A percentile compares a stretch with the other conserved stretches of the same genome.
These are phyloP conservation scores for Elsinoe ampelina DNA, from an alignment of 2,329 filamentous ascomycete species.

Conservation along the genomic window DNA sequence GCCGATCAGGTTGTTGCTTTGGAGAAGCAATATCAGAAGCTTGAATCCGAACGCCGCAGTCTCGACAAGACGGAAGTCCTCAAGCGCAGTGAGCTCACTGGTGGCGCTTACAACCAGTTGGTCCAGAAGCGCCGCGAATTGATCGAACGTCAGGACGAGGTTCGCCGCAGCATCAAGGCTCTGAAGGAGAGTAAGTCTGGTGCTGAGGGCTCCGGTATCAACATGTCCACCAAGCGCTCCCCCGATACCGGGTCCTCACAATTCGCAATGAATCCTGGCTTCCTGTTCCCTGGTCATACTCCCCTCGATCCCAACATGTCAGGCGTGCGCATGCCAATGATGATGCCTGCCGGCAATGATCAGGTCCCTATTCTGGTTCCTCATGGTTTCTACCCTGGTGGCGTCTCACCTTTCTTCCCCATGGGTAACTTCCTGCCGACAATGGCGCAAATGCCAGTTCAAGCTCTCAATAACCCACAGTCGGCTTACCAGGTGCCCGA, in stretches of 20 bases:
- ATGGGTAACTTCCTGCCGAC: not conserved
- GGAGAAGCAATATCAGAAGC: constrained; percentile 29
- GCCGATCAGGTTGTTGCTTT: constrained; percentile 27
- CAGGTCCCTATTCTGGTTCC: not conserved
- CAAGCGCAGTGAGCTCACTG: constrained; percentile 26
- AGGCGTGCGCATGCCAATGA: not conserved
- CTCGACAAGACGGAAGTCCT: constrained; percentile 31
- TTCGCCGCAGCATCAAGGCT: constrained; percentile 28
- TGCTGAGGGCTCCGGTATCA: not conserved
- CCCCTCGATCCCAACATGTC: not conserved
- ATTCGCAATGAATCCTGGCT: constrained; percentile 13
- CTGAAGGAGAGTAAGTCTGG: constrained; percentile 20
- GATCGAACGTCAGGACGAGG: constrained; percentile 25
- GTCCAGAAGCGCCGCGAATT: constrained; percentile 27
- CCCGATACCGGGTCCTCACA: not conserved
- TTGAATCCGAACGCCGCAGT: constrained; percentile 28
- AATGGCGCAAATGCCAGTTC: not conserved
- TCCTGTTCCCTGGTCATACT: not conserved
- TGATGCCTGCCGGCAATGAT: constrained; percentile 1
- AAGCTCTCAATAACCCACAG: not conserved
- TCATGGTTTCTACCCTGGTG: not conserved
- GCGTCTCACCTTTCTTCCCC: not conserved
- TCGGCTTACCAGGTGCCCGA: not conserved
- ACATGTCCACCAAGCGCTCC: not conserved
- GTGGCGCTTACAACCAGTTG: constrained; percentile 24